Evolutionary conservation across 768 basidiomycete species (phyloP).

Genomic region (Gloeophyllum trabeum): DNA sequence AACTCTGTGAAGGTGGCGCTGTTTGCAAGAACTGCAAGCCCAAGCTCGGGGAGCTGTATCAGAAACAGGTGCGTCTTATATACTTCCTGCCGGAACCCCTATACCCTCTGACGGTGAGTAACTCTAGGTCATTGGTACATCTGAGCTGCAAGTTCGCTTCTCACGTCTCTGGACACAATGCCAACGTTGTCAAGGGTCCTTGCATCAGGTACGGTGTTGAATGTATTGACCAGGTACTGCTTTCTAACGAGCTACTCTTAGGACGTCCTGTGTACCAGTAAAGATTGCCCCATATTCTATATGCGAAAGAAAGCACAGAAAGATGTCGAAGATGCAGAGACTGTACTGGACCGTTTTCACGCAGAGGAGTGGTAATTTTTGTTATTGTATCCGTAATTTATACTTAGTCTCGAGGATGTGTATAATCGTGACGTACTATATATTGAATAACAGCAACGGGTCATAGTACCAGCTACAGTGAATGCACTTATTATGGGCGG

Average conservation of each 20-base stretch:
- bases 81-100: neutral
- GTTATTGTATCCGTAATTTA: too few relatives aligned
- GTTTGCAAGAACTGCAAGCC: conserved; percentile 92
- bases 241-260: conserved; percentile 20
- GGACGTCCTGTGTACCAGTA: conserved; percentile 95
- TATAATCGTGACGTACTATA: too few relatives aligned
- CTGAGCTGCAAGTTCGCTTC: conserved; percentile 81
- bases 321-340: conserved; percentile 82
- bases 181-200: conserved; percentile 95
- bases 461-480: too few relatives aligned
- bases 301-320: conserved; percentile 98
- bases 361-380: conserved; percentile 59
- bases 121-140: conserved; percentile 38
- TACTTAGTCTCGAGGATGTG: too few relatives aligned
- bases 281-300: conserved; percentile 98
- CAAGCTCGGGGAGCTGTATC: conserved; percentile 80
- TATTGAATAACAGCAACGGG: too few relatives aligned
- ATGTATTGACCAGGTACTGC: neutral
- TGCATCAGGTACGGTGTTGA: conserved; percentile 65
- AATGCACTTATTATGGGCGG: too few relatives aligned
- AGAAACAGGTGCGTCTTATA: conserved; percentile 61
- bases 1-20: conserved; percentile 57
- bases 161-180: conserved; percentile 98
- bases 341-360: conserved; percentile 78
- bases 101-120: neutral